phyloP scores from a whole-genome alignment of 176 grass and related monocot genomes.

The Metroxylon sagu region DNA sequence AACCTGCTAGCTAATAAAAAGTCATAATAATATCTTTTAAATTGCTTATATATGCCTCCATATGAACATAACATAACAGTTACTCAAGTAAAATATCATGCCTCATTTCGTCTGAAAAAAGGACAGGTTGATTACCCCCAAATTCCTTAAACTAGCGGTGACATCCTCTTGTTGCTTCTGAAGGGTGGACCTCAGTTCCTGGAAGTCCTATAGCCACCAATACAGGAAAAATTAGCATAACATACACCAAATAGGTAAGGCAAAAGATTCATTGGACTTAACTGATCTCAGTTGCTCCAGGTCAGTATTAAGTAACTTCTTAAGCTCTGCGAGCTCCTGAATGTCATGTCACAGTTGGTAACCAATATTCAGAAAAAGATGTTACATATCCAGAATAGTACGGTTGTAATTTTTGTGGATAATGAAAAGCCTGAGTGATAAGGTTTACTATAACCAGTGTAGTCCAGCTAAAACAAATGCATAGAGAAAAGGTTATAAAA shows the following conservation, averaged over 20 bases:
- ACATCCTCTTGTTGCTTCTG: slow-evolving; percentile 98
- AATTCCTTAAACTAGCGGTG: slow-evolving; percentile 58
- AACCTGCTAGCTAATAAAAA: no score
- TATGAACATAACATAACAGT: no score
- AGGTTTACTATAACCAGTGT: no score
- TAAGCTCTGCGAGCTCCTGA: slow-evolving; percentile 88
- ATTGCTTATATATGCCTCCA: no score
- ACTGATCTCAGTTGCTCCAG: slow-evolving; percentile 75
- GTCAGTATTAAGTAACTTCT: slow-evolving; percentile 60
- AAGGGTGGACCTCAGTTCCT: slow-evolving; percentile 83
- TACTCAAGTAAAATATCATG: no score
- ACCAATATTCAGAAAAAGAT: neutral
- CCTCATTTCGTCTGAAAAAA: no score
- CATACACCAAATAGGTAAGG: slow-evolving; percentile 14
- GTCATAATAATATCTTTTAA: no score
- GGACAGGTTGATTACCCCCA: slow-evolving; percentile 44
- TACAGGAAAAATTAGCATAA: slow-evolving; percentile 12
- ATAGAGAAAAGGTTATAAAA: neutral
- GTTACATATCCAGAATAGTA: neutral
- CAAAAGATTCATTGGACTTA: slow-evolving; percentile 16
- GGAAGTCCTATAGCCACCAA: slow-evolving; percentile 54
- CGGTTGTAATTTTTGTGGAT: neutral
- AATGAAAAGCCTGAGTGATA: no score
- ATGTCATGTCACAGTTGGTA: slow-evolving; percentile 14
- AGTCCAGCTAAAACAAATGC: no score